phyloP scores from a whole-genome alignment of 306 rosid species.

The Prinsepia uniflora region DNA sequence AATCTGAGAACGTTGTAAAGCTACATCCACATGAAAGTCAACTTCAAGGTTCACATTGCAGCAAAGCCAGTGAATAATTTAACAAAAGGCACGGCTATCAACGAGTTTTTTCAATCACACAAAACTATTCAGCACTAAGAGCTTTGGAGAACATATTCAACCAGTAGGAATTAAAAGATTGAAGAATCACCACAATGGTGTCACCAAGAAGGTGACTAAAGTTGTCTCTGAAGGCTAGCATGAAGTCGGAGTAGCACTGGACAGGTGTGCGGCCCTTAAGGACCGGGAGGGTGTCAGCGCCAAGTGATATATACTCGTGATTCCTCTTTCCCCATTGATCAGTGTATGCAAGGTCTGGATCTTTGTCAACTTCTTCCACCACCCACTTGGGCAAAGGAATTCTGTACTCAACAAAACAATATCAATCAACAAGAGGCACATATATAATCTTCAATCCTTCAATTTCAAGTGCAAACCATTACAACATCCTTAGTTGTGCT shows the following conservation, averaged over 20 bases:
- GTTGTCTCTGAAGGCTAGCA: slow-evolving; percentile 80
- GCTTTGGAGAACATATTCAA: not conserved
- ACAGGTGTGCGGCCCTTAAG: slow-evolving; percentile 93
- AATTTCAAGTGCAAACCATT: not conserved
- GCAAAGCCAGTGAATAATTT: not conserved
- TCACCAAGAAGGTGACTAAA: slow-evolving; percentile 81
- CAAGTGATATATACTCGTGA: slow-evolving; percentile 77
- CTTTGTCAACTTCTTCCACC: slow-evolving; percentile 67
- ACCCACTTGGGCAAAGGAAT: slow-evolving; percentile 96
- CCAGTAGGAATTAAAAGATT: not conserved
- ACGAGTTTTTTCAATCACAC: not conserved
- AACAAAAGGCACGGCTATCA: not conserved
- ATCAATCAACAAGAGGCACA: not conserved
- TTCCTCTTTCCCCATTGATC: slow-evolving; percentile 99
- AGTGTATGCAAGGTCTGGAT: slow-evolving; percentile 80
- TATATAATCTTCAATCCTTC: too few relatives aligned
- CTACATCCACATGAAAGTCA: not conserved
- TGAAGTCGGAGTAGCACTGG: slow-evolving; percentile 89
- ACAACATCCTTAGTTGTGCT: not conserved
- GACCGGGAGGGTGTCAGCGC: slow-evolving; percentile 74
- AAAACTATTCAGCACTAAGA: not conserved
- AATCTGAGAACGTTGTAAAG: too few relatives aligned
- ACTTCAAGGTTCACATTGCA: not conserved
- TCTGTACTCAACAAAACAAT: slow-evolving; percentile 34
- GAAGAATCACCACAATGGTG: slow-evolving; percentile 69